Base-by-base conservation (phyloP, 148 eudicot genomes). In the Persicaria maculosa region DNA sequence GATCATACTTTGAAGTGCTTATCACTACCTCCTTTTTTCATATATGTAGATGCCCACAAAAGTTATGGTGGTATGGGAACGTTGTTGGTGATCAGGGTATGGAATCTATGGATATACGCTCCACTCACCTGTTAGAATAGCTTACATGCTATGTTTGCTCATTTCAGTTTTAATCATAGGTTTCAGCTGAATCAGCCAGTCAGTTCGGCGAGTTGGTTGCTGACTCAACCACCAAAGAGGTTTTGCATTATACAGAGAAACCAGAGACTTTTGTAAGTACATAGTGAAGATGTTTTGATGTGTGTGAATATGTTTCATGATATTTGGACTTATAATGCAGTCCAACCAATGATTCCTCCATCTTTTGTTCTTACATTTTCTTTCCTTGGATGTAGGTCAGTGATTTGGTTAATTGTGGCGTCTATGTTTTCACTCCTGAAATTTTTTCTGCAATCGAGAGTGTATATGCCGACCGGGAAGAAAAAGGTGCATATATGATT, bases 211-310 rank as follows among this genome's bases (percentile, higher is more conserved):
- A 91, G 81, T 78, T 94, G 82, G 90, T 91, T 75, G 98, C 97
- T 78, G 97, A 91, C 77, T 90, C 89, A 67, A 75, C 58, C 73
- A 90, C 95, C 77, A 88, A 94, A 50, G 98, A 92, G 78, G 73
- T 94, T 68, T 81, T 94, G 82, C 98, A 94, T 82, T 94, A 92
- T 87, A 94, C 97, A 6, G 98, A 94, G 77, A 94, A 94, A 86
- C 98, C 97, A 14, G 97, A 91, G 78, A 94, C 98, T 75, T 94
- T 94, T 88, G 98, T 94, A 92, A 74, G 98, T 80, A 43, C 48
- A 72, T 44, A 16, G n/a, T 69, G 52, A n/a, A 44, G 14, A 69
- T 1, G 46, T 48, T 17, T 46, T 71, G 50, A 5, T 7, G 9
- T 40, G 6, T 71, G 72, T 47, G 36, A 47, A 71, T 20, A 9